Base-by-base conservation (phyloP, 805 yeast genomes). In the Metschnikowia kofuensis region DNA sequence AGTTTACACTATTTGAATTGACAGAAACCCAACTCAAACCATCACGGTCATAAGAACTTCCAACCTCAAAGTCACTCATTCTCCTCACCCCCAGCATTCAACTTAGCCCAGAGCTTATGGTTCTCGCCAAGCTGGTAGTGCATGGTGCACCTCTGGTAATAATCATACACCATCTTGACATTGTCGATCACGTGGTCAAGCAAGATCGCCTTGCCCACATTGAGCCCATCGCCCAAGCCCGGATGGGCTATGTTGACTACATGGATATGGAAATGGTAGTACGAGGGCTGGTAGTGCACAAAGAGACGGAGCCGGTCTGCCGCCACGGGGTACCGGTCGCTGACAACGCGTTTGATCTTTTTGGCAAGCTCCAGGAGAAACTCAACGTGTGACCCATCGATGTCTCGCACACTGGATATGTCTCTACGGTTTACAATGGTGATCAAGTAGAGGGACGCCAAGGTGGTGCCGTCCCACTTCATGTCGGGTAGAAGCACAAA, bases 241-340 rank as follows among this genome's bases (percentile, higher is more conserved):
- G 80, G 81, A 57, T 87, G 87, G 15, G 68, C 74, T 6, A 87
- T 74, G 59, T 87, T 85, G 15, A 89, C 96, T 14, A 89, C 84
- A 64, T 94, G 99, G 14, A 94, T 78, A 63, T 94, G 99, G 73
- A 94, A 85, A 61, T 94, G 98, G 62, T 94, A 94, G 65, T 92
- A 94, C 0, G 96, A 87, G 0, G 99, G 99, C 56, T 91, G 98
- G 66, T 94, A 87, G 70, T 94, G 99, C 42, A 94, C 77, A 62
- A 87, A 94, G 1, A 90, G 63, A 49, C 96, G 78, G 56, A 94
- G 64, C 56, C 83, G 79, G 61, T 85, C 85, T 0, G 69, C 57
- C 1, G 57, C 64, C 11, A 89, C 57, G 0, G 81, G 68, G 49
- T 50, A 73, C 48, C 54, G 64, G 34, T 61, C 60, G 27, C 56